Percentiles rank a stretch among this genome's conserved stretches.
These are phyloP conservation scores for Aechmea fasciata DNA, from an alignment of 176 grass and related monocot genomes.

Conservation along the genomic window DNA sequence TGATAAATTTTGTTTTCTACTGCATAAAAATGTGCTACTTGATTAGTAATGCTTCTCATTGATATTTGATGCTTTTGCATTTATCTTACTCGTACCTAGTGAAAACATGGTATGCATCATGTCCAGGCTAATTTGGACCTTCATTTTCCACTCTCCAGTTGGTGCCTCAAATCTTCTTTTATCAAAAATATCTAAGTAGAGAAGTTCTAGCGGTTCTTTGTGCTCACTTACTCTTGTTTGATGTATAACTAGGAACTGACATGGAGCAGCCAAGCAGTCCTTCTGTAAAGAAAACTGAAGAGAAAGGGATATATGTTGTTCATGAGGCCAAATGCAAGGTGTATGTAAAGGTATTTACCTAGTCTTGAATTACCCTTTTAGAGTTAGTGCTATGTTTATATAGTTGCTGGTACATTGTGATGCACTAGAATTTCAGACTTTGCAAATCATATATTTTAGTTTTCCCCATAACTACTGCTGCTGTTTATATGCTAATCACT, in stretches of 20 bases:
- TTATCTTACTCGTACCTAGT: too few relatives aligned
- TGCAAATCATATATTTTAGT: background rate
- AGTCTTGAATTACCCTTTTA: background rate
- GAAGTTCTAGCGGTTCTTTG: conserved; percentile 3
- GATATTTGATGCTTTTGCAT: too few relatives aligned
- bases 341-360: conserved; percentile 72
- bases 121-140: too few relatives aligned
- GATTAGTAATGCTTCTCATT: too few relatives aligned
- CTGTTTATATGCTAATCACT: too few relatives aligned
- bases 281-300: conserved; percentile 85
- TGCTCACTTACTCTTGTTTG: conserved; percentile 13
- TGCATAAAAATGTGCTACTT: too few relatives aligned
- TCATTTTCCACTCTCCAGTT: too few relatives aligned
- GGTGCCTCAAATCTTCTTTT: background rate
- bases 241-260: conserved; percentile 42
- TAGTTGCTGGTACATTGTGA: background rate
- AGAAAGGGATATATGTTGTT: conserved; percentile 79
- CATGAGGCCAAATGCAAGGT: conserved; percentile 98
- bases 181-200: background rate
- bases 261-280: conserved; percentile 72
- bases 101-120: too few relatives aligned
- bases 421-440: background rate
- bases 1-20: too few relatives aligned
- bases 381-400: background rate
- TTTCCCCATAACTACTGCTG: background rate